Base-by-base conservation (phyloP, 2,329 filamentous ascomycete species). In the Trichoderma sp. region DNA sequence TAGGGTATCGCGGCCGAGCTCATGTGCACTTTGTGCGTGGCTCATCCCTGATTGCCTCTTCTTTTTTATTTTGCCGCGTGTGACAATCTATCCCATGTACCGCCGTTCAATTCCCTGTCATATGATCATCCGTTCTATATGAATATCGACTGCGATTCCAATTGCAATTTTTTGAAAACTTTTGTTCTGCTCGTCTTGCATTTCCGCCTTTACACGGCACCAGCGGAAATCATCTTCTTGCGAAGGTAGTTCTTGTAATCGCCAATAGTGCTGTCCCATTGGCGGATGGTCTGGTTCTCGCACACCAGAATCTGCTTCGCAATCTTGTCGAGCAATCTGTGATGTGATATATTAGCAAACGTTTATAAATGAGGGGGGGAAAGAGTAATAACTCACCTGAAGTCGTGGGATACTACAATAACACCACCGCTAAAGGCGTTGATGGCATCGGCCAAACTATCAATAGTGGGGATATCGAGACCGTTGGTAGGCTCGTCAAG, bases 231-330 rank as follows among this genome's bases (percentile, higher is more conserved):
- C 96, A 99, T 99, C 93, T 98, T 98, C 91, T 98, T 98, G 80
- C 95, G 91, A 78, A 99, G 88, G 84, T 97, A 89, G 85, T 96
- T 92, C 92, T 99, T 99, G 92, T 99, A 99, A 71, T 94, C 90
- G 75, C 91, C 91, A 78, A 99, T 99, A 73, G 83, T 85, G 76
- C 95, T 95, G 72, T 95, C 90, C 96, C 96, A 99, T 77, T 89
- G 84, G 76, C 87, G 90, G 76, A 98, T 94, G 16, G 94, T 94
- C 88, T 94, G 94, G 89, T 99, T 94, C 85, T 99, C 96, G 83
- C 96, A 99, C 68, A 99, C 96, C 84, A 99, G 90, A 82, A 99
- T 99, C 82, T 99, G 93, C 88, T 99, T 99, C 76, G 96, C 96
- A 81, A 99, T 98, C 87, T 97, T 97, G 89, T 99, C 96, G 74